Base-by-base conservation (phyloP, 1,284 basidiomycete species). In the Phellopilus nigrolimitatus region DNA sequence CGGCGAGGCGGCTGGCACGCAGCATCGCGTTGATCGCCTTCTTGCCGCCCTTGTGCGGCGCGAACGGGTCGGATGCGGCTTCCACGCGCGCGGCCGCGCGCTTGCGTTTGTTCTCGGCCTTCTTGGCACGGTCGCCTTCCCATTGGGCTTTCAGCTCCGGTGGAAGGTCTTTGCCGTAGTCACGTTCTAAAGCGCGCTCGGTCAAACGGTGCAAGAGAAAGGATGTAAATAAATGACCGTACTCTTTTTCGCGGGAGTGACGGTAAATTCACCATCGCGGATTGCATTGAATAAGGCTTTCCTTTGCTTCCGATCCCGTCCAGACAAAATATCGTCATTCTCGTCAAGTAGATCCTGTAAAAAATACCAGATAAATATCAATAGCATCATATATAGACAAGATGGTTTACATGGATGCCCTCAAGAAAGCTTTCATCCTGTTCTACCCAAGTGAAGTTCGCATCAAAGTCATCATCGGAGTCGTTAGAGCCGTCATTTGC, bases 91-190 rank as follows among this genome's bases (percentile, higher is more conserved):
- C 80, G 2, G 78, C 68, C 1, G 74, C 77, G 3, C 91, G 81
- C 33, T 77, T 73, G 3, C 71, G 75, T 65, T 91, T 95, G 63
- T 74, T 70, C 53, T 82, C 82, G 0, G 90, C 90, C 66, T 95
- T 97, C 68, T 83, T 87, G 48, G 73, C 69, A 1, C 91, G 84
- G 62, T 95, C 93, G 47, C 77, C 77, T 54, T 82, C 78, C 91
- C 91, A 95, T 57, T 85, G 86, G 0, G 69, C 77, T 54, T 76
- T 76, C 1, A 97, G 73, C 7, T 84, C 76, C 1, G 71, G 64
- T 0, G 88, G 80, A 44, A 92, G 67, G 48, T 67, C 59, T 55
- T 76, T 74, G 34, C 68, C 63, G 54, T 80, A 82, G 74, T 61
- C 85, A 85, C 55, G 73, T 75, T 41, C 71, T 72, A 79, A 83